Evolutionary conservation across 2,329 filamentous ascomycete species (phyloP).

Genomic region (Ophiostoma populinum): DNA sequence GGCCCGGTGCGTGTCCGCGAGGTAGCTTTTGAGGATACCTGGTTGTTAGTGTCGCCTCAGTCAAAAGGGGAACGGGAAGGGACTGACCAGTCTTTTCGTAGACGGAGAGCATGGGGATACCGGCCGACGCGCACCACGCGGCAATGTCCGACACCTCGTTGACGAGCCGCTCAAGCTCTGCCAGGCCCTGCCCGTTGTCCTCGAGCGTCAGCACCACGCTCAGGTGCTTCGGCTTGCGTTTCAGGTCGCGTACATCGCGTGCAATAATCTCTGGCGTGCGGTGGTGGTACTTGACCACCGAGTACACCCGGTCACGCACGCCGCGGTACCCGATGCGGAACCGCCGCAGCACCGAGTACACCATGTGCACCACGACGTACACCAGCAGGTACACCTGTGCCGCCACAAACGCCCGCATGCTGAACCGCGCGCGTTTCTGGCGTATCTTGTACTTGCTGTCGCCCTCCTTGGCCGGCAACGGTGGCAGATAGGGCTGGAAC

Average conservation of each 20-base stretch:
- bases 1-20: constrained; percentile 66
- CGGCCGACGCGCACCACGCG: constrained; percentile 82
- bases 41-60: not conserved
- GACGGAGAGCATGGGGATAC: constrained; percentile 72
- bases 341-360: constrained; percentile 82
- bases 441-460: constrained; percentile 3
- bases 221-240: constrained; percentile 64
- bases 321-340: constrained; percentile 64
- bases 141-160: constrained; percentile 84
- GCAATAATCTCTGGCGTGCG: constrained; percentile 84
- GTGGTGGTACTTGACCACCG: constrained; percentile 86
- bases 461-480: not conserved
- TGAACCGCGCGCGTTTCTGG: constrained; percentile 26
- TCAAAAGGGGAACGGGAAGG: too few species aligned
- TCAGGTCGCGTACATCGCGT: constrained; percentile 62
- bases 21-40: constrained; percentile 81
- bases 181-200: constrained; percentile 47
- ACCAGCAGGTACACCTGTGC: constrained; percentile 47
- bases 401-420: constrained; percentile 43
- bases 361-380: constrained; percentile 53
- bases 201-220: constrained; percentile 71
- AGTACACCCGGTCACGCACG: constrained; percentile 58
- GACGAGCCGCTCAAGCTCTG: constrained; percentile 66
- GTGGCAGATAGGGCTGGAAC: not conserved
- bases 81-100: constrained; percentile 76